A percentile compares a stretch with the other conserved stretches of the same genome.
These are phyloP conservation scores for Posidonia australis DNA, from an alignment of 106 monocot genomes.

Conservation along the genomic window DNA sequence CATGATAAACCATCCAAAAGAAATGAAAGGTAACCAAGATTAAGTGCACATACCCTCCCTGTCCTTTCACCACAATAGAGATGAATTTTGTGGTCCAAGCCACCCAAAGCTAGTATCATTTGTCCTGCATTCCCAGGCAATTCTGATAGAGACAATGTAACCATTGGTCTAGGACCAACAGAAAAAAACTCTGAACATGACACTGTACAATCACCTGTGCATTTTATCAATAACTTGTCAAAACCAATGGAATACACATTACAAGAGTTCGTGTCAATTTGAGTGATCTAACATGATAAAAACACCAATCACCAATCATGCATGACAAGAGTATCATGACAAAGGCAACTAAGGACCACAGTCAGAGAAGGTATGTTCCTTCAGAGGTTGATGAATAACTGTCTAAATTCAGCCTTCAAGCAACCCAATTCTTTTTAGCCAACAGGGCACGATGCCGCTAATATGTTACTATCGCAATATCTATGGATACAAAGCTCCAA, in stretches of 20 bases:
- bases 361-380: too few relatives aligned
- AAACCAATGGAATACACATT: background rate
- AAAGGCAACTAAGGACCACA: too few relatives aligned
- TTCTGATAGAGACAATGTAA: constrained; percentile 67
- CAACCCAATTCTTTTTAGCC: too few relatives aligned
- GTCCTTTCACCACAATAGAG: constrained; percentile 54
- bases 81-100: constrained; percentile 90
- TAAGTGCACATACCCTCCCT: constrained; percentile 40
- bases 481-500: too few relatives aligned
- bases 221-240: background rate
- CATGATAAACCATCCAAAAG: background rate
- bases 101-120: constrained; percentile 79
- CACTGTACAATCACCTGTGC: constrained; percentile 46
- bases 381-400: too few relatives aligned
- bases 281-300: background rate
- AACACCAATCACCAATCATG: background rate
- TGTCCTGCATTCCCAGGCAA: constrained; percentile 38
- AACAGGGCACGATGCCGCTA: too few relatives aligned
- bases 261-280: background rate
- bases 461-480: too few relatives aligned
- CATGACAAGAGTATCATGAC: too few relatives aligned
- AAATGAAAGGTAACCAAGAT: background rate
- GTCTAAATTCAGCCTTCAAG: too few relatives aligned
- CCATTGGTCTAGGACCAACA: constrained; percentile 87
- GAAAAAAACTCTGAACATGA: constrained; percentile 47